Base-by-base conservation (phyloP, 305 asterid species). In the Fraxinus nigra region DNA sequence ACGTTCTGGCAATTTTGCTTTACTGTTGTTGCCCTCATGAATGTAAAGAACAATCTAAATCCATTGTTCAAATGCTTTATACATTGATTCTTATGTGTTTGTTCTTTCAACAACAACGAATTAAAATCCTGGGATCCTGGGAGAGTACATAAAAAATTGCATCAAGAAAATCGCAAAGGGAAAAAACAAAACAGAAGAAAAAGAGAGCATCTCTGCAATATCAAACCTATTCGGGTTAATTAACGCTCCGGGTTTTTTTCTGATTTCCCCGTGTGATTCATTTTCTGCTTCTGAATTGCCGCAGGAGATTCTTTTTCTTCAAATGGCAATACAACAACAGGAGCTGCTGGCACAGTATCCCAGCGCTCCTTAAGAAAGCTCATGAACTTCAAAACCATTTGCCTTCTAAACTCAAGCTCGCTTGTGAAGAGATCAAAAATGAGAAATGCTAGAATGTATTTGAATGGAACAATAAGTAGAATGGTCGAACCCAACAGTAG, bases 261-360 rank as follows among this genome's bases (percentile, higher is more conserved):
- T 7, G 85, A 83, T 78, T 90, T 90, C 33, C 78, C 61, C 34
- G 40, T 38, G 72, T 84, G 90, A 43, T 82, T 87, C 76, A 56
- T 37, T 54, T 67, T 81, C 75, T 82, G 86, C 38, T 86, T 90
- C 75, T 81, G 86, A 72, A 43, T 82, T 72, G 77, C 73, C n/a
- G 78, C 78, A 51, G 77, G 81, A 3, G 92, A 84, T 70, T 89
- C 88, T 81, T 85, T 87, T 73, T 83, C 88, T 88, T 92, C 89
- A 1, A 82, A 90, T 2, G 98, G 99, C 73, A 92, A 86, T 70
- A 96, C 98, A 28, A 90, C 94, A 37, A 96, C 99, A 10, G 98
- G 97, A 74, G 98, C 89, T 34, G 97, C 99, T 0, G 99, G 99
- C 72, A 96, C 89, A 0, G 91, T 85, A 40, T 90, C 92, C 99